These are phyloP conservation scores for Globisporangium lucens DNA, from an alignment of 352 stramenopile genomes.

Conservation along the genomic window DNA sequence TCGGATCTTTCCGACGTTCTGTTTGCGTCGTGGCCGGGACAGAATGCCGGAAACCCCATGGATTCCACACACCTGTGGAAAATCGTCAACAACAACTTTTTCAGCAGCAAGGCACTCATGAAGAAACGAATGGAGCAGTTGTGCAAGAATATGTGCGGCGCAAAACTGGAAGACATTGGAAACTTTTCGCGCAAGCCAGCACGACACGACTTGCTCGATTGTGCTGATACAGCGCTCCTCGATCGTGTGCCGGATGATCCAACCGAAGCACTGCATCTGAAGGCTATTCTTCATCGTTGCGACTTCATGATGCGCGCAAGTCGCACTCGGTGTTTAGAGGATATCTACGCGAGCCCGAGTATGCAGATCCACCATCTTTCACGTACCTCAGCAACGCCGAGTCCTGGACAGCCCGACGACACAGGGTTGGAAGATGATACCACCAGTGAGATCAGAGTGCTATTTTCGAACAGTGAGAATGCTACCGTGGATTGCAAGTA, in stretches of 20 bases:
- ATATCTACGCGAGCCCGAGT: constrained; percentile 42
- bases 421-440: constrained; percentile 1
- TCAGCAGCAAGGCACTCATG: constrained; percentile 48
- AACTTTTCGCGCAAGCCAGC: constrained; percentile 40
- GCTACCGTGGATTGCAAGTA: constrained; percentile 32
- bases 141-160: constrained; percentile 60
- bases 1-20: constrained; percentile 66
- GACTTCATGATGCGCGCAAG: constrained; percentile 81
- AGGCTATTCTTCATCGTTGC: constrained; percentile 63
- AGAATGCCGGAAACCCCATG: constrained; percentile 64
- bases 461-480: constrained; percentile 33
- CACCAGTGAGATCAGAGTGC: constrained; percentile 29
- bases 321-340: constrained; percentile 54
- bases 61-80: constrained; percentile 81
- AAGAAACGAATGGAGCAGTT: constrained; percentile 76
- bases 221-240: constrained; percentile 62
- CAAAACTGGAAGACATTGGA: constrained; percentile 62
- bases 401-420: not conserved
- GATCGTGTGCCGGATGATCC: constrained; percentile 33
- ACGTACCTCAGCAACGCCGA: not conserved
- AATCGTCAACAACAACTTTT: constrained; percentile 68
- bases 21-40: constrained; percentile 79
- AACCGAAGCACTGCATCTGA: constrained; percentile 33
- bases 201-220: constrained; percentile 50
- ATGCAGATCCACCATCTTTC: constrained; percentile 36